Base-by-base conservation (phyloP, 352 stramenopile genomes). In the Phytophthora vignae region DNA sequence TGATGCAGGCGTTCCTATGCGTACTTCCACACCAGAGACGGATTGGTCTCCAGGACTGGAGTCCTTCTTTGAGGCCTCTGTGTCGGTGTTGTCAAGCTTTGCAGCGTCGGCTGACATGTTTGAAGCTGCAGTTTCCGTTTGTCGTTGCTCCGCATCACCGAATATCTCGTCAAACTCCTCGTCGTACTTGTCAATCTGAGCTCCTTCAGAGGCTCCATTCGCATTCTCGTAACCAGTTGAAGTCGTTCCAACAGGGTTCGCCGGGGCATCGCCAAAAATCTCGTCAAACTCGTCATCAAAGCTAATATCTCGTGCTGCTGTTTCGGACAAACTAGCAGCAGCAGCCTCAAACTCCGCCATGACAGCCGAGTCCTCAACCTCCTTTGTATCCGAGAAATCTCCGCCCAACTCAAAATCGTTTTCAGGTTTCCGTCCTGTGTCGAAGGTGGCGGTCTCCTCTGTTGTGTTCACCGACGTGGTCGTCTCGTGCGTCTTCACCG, bases 151-250 rank as follows among this genome's bases (percentile, higher is more conserved):
- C 21, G 46, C 10, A 52, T 74, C 60, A 22, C 55, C 61, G 21
- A 74, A 74, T 58, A 74, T 74, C 14, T 74, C 67, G n/a, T 74
- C 67, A 29, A 74, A 74, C 17, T 70, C 60, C 12, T 42, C 60
- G n/a, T 74, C 67, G 33, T 58, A 70, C 4, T 61, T 69, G n/a
- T 15, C 27, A 42, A 17, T 10, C 19, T 42, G 21, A 17, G 53
- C n/a, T 64, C 19, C 12, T 17, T 19, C 15, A 48, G 40, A 19
- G 4, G 12, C 7, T 21, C 5, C 15, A 19, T n/a, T 48, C 4
- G 3, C 33, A 54, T 10, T 55, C 11, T 9, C n/a, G 31, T 21
- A 6, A 42, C 11, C 17, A 12, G n/a, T 33, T 19, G 61, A 21
- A 50, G n/a, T 1, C 1, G 27, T 12, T 2, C 64, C 56, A 42